Conservation (phyloP, 306 rosid species). For the Rosa rugosa region DNA sequence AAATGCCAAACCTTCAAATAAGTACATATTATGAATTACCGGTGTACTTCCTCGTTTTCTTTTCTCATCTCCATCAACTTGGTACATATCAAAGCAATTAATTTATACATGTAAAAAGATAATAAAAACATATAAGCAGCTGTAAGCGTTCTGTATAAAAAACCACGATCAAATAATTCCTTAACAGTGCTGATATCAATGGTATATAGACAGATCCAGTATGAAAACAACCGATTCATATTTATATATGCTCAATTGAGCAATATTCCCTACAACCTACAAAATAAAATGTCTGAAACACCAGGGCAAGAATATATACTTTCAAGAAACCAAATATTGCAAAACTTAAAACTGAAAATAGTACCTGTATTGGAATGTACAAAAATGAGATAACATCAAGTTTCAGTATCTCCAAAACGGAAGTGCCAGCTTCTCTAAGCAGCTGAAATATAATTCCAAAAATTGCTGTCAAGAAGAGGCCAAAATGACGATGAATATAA, state of each 20-base stretch:
- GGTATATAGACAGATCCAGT: not conserved
- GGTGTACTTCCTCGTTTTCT: not conserved
- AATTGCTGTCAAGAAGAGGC: constrained; percentile 38
- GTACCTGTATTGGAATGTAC: constrained; percentile 77
- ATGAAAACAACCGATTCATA: not conserved
- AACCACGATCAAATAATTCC: not conserved
- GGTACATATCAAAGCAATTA: not conserved
- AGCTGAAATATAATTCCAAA: constrained; percentile 56
- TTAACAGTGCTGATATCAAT: not conserved
- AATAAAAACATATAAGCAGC: not conserved
- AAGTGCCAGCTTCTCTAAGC: constrained; percentile 75
- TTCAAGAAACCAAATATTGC: not conserved
- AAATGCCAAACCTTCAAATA: not conserved
- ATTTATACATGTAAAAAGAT: not conserved
- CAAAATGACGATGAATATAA: constrained; percentile 27
- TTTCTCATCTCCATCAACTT: not conserved
- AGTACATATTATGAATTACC: not conserved
- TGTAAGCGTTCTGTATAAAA: not conserved
- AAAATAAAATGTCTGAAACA: not conserved
- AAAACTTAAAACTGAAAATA: constrained; percentile 22
- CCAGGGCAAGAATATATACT: not conserved
- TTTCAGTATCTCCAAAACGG: constrained; percentile 89
- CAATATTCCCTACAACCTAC: constrained; percentile 7
- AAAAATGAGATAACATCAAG: constrained; percentile 72
- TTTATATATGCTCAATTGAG: not conserved